Percentiles rank a stretch among this genome's conserved stretches.
These are phyloP conservation scores for Ascochyta viciae-villosae DNA, from an alignment of 2,329 filamentous ascomycete species.

Conservation along the genomic window DNA sequence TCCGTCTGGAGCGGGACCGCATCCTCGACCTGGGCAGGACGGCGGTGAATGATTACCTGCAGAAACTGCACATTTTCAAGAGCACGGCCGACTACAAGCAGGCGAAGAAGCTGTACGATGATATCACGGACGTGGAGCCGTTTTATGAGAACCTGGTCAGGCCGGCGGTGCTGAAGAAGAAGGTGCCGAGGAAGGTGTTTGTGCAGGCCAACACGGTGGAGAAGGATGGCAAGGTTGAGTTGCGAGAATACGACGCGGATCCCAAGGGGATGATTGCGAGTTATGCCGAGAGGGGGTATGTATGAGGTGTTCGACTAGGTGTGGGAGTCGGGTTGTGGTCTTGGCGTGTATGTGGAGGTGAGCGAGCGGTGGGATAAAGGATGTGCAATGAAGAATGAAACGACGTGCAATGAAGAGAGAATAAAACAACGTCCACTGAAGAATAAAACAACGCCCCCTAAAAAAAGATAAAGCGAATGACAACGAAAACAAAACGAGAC, in stretches of 20 bases:
- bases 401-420: too few species aligned
- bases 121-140: slow-evolving; percentile 83
- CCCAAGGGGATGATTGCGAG: slow-evolving; percentile 71
- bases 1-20: slow-evolving; percentile 83
- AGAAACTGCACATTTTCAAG: slow-evolving; percentile 93
- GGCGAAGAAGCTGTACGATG: slow-evolving; percentile 80
- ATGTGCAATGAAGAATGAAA: background rate
- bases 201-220: slow-evolving; percentile 90
- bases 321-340: background rate
- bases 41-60: slow-evolving; percentile 84
- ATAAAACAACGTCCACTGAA: too few species aligned
- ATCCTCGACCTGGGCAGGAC: slow-evolving; percentile 83
- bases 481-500: too few species aligned
- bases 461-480: too few species aligned
- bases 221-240: slow-evolving; percentile 56
- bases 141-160: slow-evolving; percentile 86
- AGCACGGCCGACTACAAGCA: slow-evolving; percentile 81
- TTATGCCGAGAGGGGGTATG: slow-evolving; percentile 46
- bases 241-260: slow-evolving; percentile 87
- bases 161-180: slow-evolving; percentile 75
- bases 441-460: too few species aligned
- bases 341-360: background rate
- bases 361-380: background rate
- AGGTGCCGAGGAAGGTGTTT: slow-evolving; percentile 88
- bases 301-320: slow-evolving; percentile 21